Percentiles rank a stretch among this genome's conserved stretches.
These are phyloP conservation scores for Lodderomyces theae DNA, from an alignment of 1,139 yeast genomes.

Conservation along the genomic window DNA sequence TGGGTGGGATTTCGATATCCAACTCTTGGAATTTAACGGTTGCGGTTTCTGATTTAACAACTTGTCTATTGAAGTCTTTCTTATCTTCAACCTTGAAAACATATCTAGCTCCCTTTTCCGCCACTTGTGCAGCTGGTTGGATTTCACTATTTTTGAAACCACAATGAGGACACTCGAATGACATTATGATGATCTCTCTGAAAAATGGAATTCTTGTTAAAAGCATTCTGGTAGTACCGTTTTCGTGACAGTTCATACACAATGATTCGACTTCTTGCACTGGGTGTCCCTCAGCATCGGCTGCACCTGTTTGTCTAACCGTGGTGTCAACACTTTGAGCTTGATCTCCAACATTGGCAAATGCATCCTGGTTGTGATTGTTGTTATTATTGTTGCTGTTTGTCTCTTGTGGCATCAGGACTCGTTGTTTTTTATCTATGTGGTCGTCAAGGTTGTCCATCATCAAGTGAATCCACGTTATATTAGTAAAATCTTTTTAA, in stretches of 20 bases:
- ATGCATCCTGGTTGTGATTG: conserved; percentile 38
- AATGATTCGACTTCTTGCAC: conserved; percentile 92
- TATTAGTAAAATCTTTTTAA: too few species aligned
- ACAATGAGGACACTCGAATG: conserved; percentile 95
- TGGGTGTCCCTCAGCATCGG: conserved; percentile 90
- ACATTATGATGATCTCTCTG: conserved; percentile 89
- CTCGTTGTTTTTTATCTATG: conserved; percentile 16
- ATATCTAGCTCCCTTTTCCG: conserved; percentile 82
- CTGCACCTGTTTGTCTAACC: conserved; percentile 53
- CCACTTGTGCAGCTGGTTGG: conserved; percentile 88
- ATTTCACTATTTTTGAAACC: conserved; percentile 87
- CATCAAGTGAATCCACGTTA: too few species aligned
- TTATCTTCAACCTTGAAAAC: conserved; percentile 66
- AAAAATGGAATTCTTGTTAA: conserved; percentile 90
- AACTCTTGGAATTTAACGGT: conserved; percentile 78
- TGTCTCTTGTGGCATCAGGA: conserved; percentile 11
- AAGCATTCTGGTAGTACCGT: conserved; percentile 79
- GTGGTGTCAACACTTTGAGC: conserved; percentile 35
- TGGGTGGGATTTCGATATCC: conserved; percentile 93
- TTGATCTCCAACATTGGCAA: conserved; percentile 59
- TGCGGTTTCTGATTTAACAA: conserved; percentile 87
- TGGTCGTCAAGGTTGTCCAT: conserved; percentile 12
- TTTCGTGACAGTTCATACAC: conserved; percentile 92
- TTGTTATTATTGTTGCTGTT: too few species aligned
- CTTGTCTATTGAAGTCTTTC: conserved; percentile 82